Conservation (phyloP, 2,329 filamentous ascomycete species). For the Trichoderma arundinaceum region DNA sequence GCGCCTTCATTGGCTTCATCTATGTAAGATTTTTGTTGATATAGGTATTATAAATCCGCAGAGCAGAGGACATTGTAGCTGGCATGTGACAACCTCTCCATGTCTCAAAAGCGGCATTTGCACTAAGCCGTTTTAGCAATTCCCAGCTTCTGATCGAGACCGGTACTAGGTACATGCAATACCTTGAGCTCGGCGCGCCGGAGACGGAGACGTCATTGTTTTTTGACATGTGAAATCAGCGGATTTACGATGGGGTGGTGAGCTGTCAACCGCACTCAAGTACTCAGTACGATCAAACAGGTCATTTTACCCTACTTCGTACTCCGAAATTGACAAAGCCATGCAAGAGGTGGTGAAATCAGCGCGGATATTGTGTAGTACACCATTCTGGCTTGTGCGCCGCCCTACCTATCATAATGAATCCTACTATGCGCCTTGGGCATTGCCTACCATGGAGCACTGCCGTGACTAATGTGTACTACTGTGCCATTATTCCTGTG, state of each 20-base stretch:
- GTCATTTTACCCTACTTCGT: background rate
- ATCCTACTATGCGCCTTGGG: background rate
- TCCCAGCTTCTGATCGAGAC: background rate
- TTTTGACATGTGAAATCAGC: constrained; percentile 33
- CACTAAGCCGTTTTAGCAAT: constrained; percentile 2
- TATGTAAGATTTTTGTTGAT: background rate
- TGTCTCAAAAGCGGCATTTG: constrained; percentile 7
- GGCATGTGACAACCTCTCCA: constrained; percentile 15
- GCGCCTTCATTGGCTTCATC: too few relatives aligned
- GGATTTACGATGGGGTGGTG: background rate
- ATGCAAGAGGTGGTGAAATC: background rate
- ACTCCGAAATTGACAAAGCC: background rate
- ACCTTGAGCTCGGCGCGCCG: background rate
- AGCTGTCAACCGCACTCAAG: background rate
- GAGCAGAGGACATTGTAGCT: background rate
- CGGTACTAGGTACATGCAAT: background rate
- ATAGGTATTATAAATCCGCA: constrained; percentile 5
- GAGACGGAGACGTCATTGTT: constrained; percentile 46
- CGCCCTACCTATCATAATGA: background rate
- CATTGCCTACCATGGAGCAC: background rate
- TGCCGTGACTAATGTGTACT: background rate
- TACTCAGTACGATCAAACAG: too few relatives aligned
- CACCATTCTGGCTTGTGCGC: too few relatives aligned
- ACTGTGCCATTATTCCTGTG: background rate
- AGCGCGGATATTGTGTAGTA: background rate